Base-by-base conservation (phyloP, 495 filamentous ascomycete species). In the Hyphodiscus hymeniophilus region DNA sequence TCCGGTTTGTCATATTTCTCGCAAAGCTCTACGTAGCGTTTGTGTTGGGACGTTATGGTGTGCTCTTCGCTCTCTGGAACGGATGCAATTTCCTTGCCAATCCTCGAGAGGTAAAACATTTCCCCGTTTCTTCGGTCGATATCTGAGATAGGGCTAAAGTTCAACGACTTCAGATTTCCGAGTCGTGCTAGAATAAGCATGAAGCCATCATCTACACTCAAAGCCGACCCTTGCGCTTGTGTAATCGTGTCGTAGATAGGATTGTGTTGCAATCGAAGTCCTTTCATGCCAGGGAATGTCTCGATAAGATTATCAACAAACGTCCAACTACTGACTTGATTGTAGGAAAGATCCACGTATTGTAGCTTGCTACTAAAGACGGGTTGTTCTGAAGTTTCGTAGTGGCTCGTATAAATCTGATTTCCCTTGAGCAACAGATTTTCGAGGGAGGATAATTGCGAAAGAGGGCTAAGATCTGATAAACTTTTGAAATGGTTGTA, bases 171-270 rank as follows among this genome's bases (percentile, higher is more conserved):
- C 11, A 94, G 74, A 6, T 63, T 63, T 2, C 78, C 67, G 1
- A 96, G 66, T 15, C 89, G 85, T n/a, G 84, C 84, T 5, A 94
- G 61, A 2, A 85, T 88, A 26, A 95, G 73, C 84, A 95, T 94
- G 66, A 85, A 90, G 0, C 83, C 80, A 45, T 89, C 83, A 30
- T 92, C 87, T 0, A 75, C 72, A 33, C 67, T 77, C 64, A 47
- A 34, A 16, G 44, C 15, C 7, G 38, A 32, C 2, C 48, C 30
- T 2, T 47, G 43, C 28, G 66, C 64, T 4, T 75, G 50, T 22
- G 76, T 70, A 3, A 73, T 66, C 53, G 73, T 67, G 38, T 79
- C 68, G 67, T 82, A 89, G 26, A 97, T 74, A 0, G 91, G 88
- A 57, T 96, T 96, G 59, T 85, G 81, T 2, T 85, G 79, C 50